Conservation (phyloP, 495 filamentous ascomycete genomes). For the Aspergillus hancockii region DNA sequence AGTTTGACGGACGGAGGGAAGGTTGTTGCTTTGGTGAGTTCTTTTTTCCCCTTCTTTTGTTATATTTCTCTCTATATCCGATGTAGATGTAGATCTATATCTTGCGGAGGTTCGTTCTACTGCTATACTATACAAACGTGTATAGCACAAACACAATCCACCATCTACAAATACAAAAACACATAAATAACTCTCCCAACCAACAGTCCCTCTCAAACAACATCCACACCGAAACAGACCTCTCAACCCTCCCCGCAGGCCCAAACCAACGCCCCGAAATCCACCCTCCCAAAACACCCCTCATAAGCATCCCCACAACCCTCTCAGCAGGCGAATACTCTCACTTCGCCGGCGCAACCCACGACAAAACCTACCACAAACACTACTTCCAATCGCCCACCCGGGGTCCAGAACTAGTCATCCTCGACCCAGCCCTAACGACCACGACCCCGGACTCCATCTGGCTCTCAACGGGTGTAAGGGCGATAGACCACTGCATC, state of each 20-base stretch:
- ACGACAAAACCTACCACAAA: slow-evolving; percentile 55
- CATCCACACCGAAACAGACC: slow-evolving; percentile 41
- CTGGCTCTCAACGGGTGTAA: slow-evolving; percentile 63
- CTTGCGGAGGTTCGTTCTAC: too few species aligned
- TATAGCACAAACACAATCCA: neutral
- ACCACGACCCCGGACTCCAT: slow-evolving; percentile 56
- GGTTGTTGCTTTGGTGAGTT: slow-evolving; percentile 52
- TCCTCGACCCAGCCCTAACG: slow-evolving; percentile 58
- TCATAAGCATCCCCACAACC: slow-evolving; percentile 63
- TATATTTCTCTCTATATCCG: neutral
- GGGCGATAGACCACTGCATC: slow-evolving; percentile 66
- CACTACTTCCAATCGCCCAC: slow-evolving; percentile 48
- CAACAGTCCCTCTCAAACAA: slow-evolving; percentile 50
- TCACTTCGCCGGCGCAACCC: slow-evolving; percentile 56
- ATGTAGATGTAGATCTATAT: neutral
- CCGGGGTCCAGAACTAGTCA: slow-evolving; percentile 53
- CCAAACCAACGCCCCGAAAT: slow-evolving; percentile 36
- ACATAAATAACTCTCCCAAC: slow-evolving; percentile 2
- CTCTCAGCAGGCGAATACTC: slow-evolving; percentile 66
- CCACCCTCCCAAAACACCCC: slow-evolving; percentile 45
- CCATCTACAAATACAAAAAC: slow-evolving; percentile 1
- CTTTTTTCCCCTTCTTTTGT: neutral
- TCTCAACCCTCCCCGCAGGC: slow-evolving; percentile 42
- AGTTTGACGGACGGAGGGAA: slow-evolving; percentile 64
- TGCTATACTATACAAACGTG: too few species aligned